phyloP scores from a whole-genome alignment of 129 eudicot genomes.

The Logfia minima region DNA sequence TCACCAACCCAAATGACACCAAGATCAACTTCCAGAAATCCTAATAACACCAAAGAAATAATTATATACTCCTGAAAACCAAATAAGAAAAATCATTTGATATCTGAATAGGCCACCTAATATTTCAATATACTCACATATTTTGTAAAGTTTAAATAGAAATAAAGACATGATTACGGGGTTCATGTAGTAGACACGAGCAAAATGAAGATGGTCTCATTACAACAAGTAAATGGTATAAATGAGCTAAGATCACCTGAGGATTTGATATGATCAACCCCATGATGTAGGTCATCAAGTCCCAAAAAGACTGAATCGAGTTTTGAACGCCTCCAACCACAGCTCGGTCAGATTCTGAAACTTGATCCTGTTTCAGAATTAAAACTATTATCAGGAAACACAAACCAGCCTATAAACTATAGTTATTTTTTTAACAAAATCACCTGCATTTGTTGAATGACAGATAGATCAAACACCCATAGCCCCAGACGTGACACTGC shows the following conservation, averaged over 20 bases:
- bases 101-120: not conserved
- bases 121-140: not conserved
- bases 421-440: not conserved
- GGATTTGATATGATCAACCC: slow-evolving; percentile 87
- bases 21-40: slow-evolving; percentile 78
- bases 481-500: slow-evolving; percentile 81
- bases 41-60: slow-evolving; percentile 32
- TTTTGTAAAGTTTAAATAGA: not conserved
- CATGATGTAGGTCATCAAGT: slow-evolving; percentile 84
- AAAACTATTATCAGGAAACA: slow-evolving; percentile 10
- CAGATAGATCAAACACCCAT: slow-evolving; percentile 90
- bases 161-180: not conserved
- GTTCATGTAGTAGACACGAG: not conserved
- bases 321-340: slow-evolving; percentile 95
- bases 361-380: slow-evolving; percentile 60
- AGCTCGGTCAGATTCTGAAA: slow-evolving; percentile 70
- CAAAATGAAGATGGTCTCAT: not conserved
- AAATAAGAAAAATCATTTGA: not conserved
- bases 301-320: slow-evolving; percentile 80
- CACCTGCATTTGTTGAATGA: slow-evolving; percentile 98
- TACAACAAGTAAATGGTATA: not conserved
- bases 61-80: not conserved
- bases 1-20: slow-evolving; percentile 63
- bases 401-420: not conserved
- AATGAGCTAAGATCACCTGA: slow-evolving; percentile 44